phyloP scores from a whole-genome alignment of 768 basidiomycete genomes.

The Tylopilus felleus region DNA sequence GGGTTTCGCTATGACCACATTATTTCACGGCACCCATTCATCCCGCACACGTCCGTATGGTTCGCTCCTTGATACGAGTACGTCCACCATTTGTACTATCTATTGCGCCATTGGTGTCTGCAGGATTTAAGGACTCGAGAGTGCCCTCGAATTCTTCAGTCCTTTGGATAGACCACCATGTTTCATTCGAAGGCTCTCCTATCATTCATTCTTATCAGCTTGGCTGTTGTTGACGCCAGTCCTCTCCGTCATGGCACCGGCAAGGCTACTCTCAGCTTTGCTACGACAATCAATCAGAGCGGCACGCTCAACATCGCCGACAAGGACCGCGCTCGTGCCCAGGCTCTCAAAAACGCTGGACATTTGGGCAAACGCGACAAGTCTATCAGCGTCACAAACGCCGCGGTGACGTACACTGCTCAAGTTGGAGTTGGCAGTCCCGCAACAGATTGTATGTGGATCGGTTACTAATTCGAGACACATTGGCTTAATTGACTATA shows the following conservation, averaged over 20 bases:
- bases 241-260: background rate
- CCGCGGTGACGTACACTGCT: background rate
- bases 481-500: constrained; percentile 5
- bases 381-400: background rate
- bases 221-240: background rate
- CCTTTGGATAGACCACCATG: background rate
- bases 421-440: background rate
- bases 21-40: background rate
- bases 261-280: background rate
- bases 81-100: background rate
- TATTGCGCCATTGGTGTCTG: background rate
- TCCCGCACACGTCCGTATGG: background rate
- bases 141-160: background rate
- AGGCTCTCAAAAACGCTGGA: background rate
- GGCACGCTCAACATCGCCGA: background rate
- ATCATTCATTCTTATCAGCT: background rate
- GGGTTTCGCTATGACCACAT: too few relatives aligned
- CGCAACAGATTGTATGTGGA: constrained; percentile 7
- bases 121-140: constrained; percentile 1
- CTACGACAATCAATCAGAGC: background rate
- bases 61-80: background rate
- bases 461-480: background rate
- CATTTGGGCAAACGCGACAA: too few relatives aligned
- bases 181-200: background rate
- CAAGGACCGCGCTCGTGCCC: background rate